phyloP scores from a whole-genome alignment of 2,329 filamentous ascomycete genomes.

The Exophiala alcalophila region DNA sequence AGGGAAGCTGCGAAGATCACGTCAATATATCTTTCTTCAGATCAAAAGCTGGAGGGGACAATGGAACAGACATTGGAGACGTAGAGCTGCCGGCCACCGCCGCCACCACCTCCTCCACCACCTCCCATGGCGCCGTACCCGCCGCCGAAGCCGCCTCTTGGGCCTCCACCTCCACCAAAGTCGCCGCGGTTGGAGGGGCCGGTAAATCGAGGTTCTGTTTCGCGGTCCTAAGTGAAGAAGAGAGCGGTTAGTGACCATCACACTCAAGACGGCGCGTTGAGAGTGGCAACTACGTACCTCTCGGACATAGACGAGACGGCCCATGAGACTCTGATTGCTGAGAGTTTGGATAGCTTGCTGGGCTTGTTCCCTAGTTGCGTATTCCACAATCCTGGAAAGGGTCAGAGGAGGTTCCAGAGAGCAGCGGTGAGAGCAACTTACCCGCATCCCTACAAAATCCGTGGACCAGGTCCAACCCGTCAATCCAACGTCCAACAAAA shows the following conservation, averaged over 20 bases:
- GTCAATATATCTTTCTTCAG: slow-evolving; percentile 40
- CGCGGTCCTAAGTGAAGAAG: slow-evolving; percentile 68
- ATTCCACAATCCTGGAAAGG: slow-evolving; percentile 89
- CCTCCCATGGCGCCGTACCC: slow-evolving; percentile 36
- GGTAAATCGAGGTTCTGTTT: slow-evolving; percentile 95
- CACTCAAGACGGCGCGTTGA: no score
- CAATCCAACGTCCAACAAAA: slow-evolving; percentile 95
- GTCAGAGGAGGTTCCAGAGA: slow-evolving; percentile 8
- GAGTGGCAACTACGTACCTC: slow-evolving; percentile 60
- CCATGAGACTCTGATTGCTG: slow-evolving; percentile 99
- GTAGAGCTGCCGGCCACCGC: slow-evolving; percentile 85
- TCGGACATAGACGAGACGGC: slow-evolving; percentile 95
- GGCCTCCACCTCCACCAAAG: slow-evolving; percentile 55
- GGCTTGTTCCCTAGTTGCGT: slow-evolving; percentile 98
- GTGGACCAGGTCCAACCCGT: slow-evolving; percentile 92
- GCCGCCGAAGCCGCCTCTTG: slow-evolving; percentile 64
- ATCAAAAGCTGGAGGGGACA: slow-evolving; percentile 29
- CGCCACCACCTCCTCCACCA: slow-evolving; percentile 51
- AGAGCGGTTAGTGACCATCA: slow-evolving; percentile 2
- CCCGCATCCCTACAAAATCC: slow-evolving; percentile 99
- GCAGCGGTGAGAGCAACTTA: slow-evolving; percentile 54
- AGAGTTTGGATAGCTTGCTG: slow-evolving; percentile 95
- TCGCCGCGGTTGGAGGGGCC: slow-evolving; percentile 67
- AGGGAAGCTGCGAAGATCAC: slow-evolving; percentile 70
- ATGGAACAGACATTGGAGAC: slow-evolving; percentile 88